Conservation (phyloP, 192 early-diverging fungal genomes). For the Dimargaris verticillata region DNA sequence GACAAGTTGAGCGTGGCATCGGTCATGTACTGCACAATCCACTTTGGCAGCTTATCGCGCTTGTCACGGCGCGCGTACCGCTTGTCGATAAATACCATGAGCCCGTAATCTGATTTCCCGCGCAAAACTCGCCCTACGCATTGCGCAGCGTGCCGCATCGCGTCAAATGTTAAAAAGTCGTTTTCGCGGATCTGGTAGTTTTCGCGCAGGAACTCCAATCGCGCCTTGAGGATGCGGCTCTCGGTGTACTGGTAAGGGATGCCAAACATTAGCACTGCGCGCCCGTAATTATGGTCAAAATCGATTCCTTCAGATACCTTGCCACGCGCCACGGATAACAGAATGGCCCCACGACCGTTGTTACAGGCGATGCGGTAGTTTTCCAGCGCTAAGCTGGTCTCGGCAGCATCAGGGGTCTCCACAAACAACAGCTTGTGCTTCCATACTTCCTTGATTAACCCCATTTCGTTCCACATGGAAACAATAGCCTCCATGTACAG, state of each 20-base stretch:
- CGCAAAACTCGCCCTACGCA: slow-evolving; percentile 94
- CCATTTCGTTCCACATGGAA: slow-evolving; percentile 95
- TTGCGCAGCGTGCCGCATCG: slow-evolving; percentile 96
- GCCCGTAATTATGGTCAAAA: slow-evolving; percentile 99
- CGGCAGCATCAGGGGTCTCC: slow-evolving; percentile 96
- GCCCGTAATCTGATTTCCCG: slow-evolving; percentile 95
- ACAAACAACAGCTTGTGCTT: slow-evolving; percentile 98
- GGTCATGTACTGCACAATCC: slow-evolving; percentile 82
- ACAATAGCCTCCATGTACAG: slow-evolving; percentile 98
- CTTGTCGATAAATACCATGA: slow-evolving; percentile 99
- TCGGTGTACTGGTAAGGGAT: slow-evolving; percentile 99
- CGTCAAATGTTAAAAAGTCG: slow-evolving; percentile 98
- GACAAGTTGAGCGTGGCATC: slow-evolving; percentile 82
- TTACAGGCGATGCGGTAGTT: slow-evolving; percentile 91
- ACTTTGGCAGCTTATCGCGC: slow-evolving; percentile 86
- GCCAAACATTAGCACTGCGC: slow-evolving; percentile 98
- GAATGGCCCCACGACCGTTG: slow-evolving; percentile 94
- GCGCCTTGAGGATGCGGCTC: slow-evolving; percentile 82
- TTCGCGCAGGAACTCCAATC: slow-evolving; percentile 88
- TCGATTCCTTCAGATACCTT: slow-evolving; percentile 99
- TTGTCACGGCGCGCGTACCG: slow-evolving; percentile 90
- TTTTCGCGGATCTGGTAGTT: slow-evolving; percentile 90
- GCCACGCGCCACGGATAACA: slow-evolving; percentile 93
- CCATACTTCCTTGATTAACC: slow-evolving; percentile 83
- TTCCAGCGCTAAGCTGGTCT: slow-evolving; percentile 85